These are phyloP conservation scores for Elsinoe australis DNA, from an alignment of 2,329 filamentous ascomycete genomes.

Conservation along the genomic window DNA sequence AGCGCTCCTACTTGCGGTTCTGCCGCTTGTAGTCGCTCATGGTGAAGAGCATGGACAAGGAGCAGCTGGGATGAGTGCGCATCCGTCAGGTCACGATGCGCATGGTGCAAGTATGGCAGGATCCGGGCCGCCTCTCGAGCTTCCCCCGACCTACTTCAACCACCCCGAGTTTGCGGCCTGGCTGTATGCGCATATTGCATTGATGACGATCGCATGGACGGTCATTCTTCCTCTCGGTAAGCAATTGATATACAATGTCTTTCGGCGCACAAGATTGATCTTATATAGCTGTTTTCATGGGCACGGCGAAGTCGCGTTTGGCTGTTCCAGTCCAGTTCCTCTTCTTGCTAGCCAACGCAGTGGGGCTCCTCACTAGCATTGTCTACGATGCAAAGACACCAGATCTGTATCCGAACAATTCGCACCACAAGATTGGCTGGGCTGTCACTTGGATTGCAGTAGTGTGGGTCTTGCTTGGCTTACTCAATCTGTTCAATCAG, in stretches of 20 bases:
- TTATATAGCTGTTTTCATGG: slow-evolving; percentile 69
- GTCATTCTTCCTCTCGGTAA: slow-evolving; percentile 64
- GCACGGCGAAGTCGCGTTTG: slow-evolving; percentile 68
- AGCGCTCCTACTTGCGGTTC: slow-evolving; percentile 35
- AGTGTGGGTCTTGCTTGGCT: slow-evolving; percentile 60
- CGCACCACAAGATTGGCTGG: slow-evolving; percentile 88
- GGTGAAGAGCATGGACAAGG: slow-evolving; percentile 28
- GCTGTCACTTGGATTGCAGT: slow-evolving; percentile 63
- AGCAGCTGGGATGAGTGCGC: slow-evolving; percentile 26
- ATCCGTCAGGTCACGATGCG: slow-evolving; percentile 16
- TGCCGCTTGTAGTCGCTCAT: slow-evolving; percentile 37
- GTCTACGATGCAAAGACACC: slow-evolving; percentile 76
- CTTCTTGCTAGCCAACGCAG: slow-evolving; percentile 37
- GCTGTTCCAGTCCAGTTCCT: slow-evolving; percentile 60
- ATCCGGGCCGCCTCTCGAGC: not conserved
- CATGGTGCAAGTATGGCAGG: slow-evolving; percentile 21
- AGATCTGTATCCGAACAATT: slow-evolving; percentile 77
- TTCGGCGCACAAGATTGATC: not conserved
- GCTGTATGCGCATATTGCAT: slow-evolving; percentile 61
- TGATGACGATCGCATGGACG: slow-evolving; percentile 67
- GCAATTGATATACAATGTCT: slow-evolving; percentile 24
- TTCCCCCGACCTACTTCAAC: slow-evolving; percentile 48
- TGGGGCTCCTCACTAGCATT: slow-evolving; percentile 57
- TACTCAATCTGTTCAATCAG: slow-evolving; percentile 44
- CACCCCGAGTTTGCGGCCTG: slow-evolving; percentile 46